Percentiles rank a stretch among this genome's conserved stretches.
These are phyloP conservation scores for Coniferiporia sulphurascens DNA, from an alignment of 1,284 basidiomycete species.

Conservation along the genomic window DNA sequence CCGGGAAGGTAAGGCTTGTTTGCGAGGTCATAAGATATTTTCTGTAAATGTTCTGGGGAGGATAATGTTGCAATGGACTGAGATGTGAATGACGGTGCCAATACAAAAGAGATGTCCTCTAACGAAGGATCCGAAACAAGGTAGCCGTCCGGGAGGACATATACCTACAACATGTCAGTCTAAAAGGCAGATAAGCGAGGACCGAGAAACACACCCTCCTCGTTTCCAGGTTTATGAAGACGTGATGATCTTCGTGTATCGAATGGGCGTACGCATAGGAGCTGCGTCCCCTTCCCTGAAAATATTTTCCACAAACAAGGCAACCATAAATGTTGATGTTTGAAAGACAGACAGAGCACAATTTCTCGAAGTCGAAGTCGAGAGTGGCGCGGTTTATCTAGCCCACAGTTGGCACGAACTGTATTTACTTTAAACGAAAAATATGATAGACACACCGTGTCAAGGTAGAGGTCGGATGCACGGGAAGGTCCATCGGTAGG, in stretches of 20 bases:
- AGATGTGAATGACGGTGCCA: constrained; percentile 78
- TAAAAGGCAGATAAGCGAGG: constrained; percentile 14
- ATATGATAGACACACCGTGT: constrained; percentile 63
- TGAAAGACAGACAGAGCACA: constrained; percentile 93
- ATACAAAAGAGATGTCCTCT: constrained; percentile 89
- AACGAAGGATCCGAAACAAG: constrained; percentile 92
- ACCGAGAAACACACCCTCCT: constrained; percentile 61
- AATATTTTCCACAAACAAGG: constrained; percentile 97
- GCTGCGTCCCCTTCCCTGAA: constrained; percentile 90
- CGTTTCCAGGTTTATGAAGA: constrained; percentile 94
- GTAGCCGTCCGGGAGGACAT: constrained; percentile 97
- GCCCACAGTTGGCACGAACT: neutral
- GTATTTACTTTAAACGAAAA: neutral
- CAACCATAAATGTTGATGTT: constrained; percentile 99
- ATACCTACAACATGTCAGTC: constrained; percentile 58
- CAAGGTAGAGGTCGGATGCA: constrained; percentile 89
- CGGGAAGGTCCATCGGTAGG: constrained; percentile 42
- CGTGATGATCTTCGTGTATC: constrained; percentile 97
- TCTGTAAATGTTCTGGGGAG: constrained; percentile 56
- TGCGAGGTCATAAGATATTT: constrained; percentile 79
- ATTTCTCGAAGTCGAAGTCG: constrained; percentile 99
- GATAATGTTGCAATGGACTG: constrained; percentile 48
- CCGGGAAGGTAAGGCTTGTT: constrained; percentile 86
- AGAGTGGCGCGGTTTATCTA: constrained; percentile 86
- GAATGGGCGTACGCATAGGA: constrained; percentile 97